Evolutionary conservation across 345 rosid genomes (phyloP).

Genomic region (Anacardium occidentale): DNA sequence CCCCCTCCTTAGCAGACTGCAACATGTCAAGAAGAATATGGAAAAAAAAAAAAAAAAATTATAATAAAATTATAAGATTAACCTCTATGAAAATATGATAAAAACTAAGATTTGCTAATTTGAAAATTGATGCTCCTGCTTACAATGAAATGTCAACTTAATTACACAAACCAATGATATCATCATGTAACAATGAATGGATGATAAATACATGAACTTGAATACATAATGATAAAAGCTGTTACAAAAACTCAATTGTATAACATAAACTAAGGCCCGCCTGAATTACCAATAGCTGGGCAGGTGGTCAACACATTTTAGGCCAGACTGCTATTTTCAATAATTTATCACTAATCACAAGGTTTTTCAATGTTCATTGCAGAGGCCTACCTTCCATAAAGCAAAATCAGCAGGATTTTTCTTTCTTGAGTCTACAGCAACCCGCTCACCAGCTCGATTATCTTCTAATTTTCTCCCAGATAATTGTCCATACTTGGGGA

Average conservation of each 20-base stretch:
- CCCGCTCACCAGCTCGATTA: slow-evolving; percentile 95
- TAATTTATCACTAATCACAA: neutral
- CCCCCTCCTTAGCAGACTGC: slow-evolving; percentile 86
- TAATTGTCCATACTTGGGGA: slow-evolving; percentile 71
- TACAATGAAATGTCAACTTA: neutral
- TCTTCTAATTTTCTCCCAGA: slow-evolving; percentile 89
- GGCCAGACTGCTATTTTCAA: slow-evolving; percentile 1
- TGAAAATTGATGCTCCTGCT: neutral
- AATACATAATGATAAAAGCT: neutral
- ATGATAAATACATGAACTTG: neutral
- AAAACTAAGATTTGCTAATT: neutral
- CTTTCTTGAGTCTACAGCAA: slow-evolving; percentile 84
- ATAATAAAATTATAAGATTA: neutral
- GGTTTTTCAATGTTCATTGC: neutral
- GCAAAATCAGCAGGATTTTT: slow-evolving; percentile 95
- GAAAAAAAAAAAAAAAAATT: neutral
- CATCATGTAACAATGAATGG: neutral
- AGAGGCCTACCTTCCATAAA: slow-evolving; percentile 72
- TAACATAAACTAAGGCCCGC: neutral
- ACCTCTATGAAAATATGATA: neutral
- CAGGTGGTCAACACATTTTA: neutral
- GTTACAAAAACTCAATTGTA: neutral
- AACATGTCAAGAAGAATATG: slow-evolving; percentile 14
- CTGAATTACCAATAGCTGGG: neutral
- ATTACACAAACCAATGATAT: neutral